These are phyloP conservation scores for Mycocentrospora acerina DNA, from an alignment of 2,329 filamentous ascomycete species.

Conservation along the genomic window DNA sequence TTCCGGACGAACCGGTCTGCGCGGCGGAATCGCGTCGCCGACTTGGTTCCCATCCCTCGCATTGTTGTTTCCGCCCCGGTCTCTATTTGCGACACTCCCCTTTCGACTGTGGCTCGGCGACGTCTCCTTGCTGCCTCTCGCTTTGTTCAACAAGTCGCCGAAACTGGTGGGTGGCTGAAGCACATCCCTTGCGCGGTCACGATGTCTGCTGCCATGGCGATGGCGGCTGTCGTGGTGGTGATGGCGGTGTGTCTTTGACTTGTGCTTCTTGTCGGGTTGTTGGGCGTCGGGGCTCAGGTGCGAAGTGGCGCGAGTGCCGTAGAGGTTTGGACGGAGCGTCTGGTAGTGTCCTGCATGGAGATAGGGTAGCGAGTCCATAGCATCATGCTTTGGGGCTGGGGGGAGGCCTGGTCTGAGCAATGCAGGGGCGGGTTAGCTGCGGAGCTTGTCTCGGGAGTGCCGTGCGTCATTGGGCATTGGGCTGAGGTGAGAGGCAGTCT, in stretches of 20 bases:
- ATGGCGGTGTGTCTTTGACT: slow-evolving; percentile 24
- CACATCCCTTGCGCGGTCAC: slow-evolving; percentile 47
- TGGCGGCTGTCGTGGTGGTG: slow-evolving; percentile 34
- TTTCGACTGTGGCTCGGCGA: slow-evolving; percentile 34
- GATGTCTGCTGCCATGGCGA: slow-evolving; percentile 32
- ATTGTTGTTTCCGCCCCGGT: slow-evolving; percentile 9
- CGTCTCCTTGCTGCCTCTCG: slow-evolving; percentile 31
- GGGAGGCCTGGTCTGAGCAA: slow-evolving; percentile 1
- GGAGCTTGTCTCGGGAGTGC: no score
- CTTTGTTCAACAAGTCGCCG: slow-evolving; percentile 45
- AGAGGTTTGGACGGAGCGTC: slow-evolving; percentile 25
- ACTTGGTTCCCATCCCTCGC: slow-evolving; percentile 8
- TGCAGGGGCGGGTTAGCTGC: no score
- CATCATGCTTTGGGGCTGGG: slow-evolving; percentile 19
- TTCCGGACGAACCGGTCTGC: slow-evolving; percentile 37
- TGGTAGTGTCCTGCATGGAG: slow-evolving; percentile 19
- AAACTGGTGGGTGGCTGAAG: slow-evolving; percentile 49
- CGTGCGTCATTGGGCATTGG: no score
- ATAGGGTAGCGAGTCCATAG: slow-evolving; percentile 26
- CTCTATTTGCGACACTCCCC: slow-evolving; percentile 23
- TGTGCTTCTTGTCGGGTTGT: slow-evolving; percentile 19
- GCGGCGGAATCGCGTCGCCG: slow-evolving; percentile 17
- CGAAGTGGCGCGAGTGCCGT: slow-evolving; percentile 28
- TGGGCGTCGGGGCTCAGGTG: slow-evolving; percentile 28
- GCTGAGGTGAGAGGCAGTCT: no score